Evolutionary conservation across 2,329 filamentous ascomycete genomes (phyloP).

Genomic region (Aspergillus pseudotamarii): DNA sequence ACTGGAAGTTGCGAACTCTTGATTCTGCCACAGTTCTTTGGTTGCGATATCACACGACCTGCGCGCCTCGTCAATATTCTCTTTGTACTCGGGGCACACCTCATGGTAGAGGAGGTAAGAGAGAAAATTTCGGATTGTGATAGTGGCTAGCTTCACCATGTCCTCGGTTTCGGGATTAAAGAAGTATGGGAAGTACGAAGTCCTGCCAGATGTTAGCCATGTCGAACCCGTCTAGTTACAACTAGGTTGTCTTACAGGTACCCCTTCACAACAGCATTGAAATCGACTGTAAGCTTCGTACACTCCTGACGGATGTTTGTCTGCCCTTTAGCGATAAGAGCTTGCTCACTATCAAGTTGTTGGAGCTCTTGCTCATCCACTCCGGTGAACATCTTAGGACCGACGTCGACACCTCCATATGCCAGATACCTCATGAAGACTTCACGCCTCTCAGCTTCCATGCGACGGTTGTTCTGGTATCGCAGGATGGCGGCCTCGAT

Average conservation of each 20-base stretch:
- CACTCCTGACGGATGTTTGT: constrained; percentile 53
- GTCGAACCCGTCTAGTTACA: not conserved
- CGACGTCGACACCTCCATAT: constrained; percentile 76
- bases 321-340: constrained; percentile 63
- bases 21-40: constrained; percentile 65
- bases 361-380: constrained; percentile 65
- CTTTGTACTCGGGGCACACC: constrained; percentile 78
- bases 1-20: constrained; percentile 55
- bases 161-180: constrained; percentile 58
- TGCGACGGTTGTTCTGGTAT: constrained; percentile 74
- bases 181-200: constrained; percentile 58
- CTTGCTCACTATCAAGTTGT: constrained; percentile 64
- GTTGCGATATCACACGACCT: constrained; percentile 67
- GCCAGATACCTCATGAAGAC: constrained; percentile 80
- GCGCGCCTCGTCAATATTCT: constrained; percentile 68
- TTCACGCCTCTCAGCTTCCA: constrained; percentile 62
- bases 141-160: constrained; percentile 62
- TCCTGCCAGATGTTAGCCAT: constrained; percentile 41
- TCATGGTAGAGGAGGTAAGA: constrained; percentile 83
- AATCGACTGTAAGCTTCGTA: constrained; percentile 77
- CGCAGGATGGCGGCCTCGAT: constrained; percentile 84
- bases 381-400: constrained; percentile 64
- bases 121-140: constrained; percentile 80
- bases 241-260: constrained; percentile 65
- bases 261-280: constrained; percentile 72